Evolutionary conservation across 257 asterid species (phyloP).

Genomic region (Ophiorrhiza pumila): DNA sequence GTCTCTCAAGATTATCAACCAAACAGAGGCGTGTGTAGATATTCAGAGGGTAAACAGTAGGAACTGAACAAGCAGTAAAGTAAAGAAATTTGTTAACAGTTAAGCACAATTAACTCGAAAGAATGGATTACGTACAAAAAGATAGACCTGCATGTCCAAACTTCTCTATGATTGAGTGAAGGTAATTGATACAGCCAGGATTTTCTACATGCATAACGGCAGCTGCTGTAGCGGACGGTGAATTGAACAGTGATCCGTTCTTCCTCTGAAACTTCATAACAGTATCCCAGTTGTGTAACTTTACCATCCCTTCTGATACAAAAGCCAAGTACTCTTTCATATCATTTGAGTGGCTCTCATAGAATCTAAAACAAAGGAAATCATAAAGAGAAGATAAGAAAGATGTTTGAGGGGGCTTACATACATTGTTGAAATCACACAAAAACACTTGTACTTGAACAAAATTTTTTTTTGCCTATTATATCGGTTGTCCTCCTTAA

Average conservation of each 20-base stretch:
- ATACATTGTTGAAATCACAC: neutral
- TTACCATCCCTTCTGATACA: conserved; percentile 67
- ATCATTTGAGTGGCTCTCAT: conserved; percentile 36
- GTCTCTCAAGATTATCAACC: conserved; percentile 60
- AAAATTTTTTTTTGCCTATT: neutral
- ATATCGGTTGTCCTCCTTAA: neutral
- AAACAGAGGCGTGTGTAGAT: conserved; percentile 47
- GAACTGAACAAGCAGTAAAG: conserved; percentile 47
- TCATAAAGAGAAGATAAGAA: neutral
- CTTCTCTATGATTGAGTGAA: conserved; percentile 42
- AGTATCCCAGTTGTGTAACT: conserved; percentile 54
- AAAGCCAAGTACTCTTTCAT: conserved; percentile 57
- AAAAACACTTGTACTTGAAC: neutral
- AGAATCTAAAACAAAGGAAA: conserved; percentile 32
- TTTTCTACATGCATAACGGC: conserved; percentile 49
- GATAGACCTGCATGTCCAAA: conserved; percentile 66
- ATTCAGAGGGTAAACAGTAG: conserved; percentile 62
- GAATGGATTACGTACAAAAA: neutral
- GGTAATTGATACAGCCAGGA: conserved; percentile 62
- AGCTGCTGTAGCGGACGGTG: conserved; percentile 89
- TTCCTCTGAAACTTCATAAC: conserved; percentile 63
- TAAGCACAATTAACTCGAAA: neutral
- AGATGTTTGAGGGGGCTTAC: neutral
- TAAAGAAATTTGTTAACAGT: neutral
- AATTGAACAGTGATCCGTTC: conserved; percentile 87